Percentiles rank a stretch among this genome's conserved stretches.
Evolutionary conservation across 2,329 filamentous ascomycete genomes (phyloP).

Genomic region (Huntiella savannae): DNA sequence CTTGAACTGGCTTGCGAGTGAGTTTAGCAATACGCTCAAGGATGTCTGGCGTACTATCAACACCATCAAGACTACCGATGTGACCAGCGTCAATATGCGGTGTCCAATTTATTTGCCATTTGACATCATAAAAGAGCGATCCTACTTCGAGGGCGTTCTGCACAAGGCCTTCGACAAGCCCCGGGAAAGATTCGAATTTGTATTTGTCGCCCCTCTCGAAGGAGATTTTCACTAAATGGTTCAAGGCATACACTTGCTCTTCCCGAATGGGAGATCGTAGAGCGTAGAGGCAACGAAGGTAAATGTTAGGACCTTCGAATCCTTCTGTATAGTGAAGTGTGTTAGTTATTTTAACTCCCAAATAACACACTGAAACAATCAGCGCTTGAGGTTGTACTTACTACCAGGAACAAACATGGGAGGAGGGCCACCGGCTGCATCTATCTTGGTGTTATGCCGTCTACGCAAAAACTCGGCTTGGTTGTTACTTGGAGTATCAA

Average conservation of each 20-base stretch:
- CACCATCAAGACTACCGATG: conserved; percentile 24
- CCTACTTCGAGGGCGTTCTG: conserved; percentile 68
- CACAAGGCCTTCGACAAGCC: conserved; percentile 71
- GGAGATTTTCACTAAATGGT: conserved; percentile 88
- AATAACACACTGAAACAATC: neutral
- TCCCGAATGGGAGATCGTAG: conserved; percentile 59
- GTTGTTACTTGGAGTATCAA: conserved; percentile 57
- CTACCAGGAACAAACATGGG: conserved; percentile 41
- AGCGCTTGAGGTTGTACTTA: conserved; percentile 21
- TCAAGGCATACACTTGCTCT: conserved; percentile 82
- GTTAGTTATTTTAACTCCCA: conserved; percentile 7
- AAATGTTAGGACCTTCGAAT: conserved; percentile 72
- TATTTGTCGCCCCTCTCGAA: conserved; percentile 91
- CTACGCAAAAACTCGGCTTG: conserved; percentile 44
- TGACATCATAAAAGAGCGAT: conserved; percentile 59
- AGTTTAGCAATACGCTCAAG: conserved; percentile 52
- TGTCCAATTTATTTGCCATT: conserved; percentile 61
- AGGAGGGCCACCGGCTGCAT: conserved; percentile 28
- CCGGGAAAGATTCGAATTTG: conserved; percentile 78
- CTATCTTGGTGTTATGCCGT: conserved; percentile 8
- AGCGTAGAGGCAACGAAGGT: conserved; percentile 69
- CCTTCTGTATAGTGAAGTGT: conserved; percentile 22
- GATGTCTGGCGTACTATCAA: conserved; percentile 30
- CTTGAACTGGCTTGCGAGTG: conserved; percentile 36
- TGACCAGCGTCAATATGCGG: conserved; percentile 29